Conservation (phyloP, 2,329 filamentous ascomycete species). For the Venturia asperata region DNA sequence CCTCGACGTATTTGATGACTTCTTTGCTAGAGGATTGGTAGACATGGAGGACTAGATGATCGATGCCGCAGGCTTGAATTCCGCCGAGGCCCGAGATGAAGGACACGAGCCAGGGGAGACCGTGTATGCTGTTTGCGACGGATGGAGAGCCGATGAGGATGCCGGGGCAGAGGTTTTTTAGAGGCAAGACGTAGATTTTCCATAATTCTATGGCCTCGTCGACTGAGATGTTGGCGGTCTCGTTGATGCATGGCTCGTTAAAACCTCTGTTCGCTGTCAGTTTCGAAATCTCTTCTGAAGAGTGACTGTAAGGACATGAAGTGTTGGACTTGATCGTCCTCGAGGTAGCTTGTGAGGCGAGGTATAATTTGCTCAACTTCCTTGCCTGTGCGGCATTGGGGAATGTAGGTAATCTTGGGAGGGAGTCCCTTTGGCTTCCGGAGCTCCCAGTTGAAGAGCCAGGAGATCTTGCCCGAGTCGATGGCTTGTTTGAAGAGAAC, state of each 20-base stretch:
- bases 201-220: conserved; percentile 7
- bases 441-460: conserved; percentile 16
- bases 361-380: conserved; percentile 1
- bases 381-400: conserved; percentile 12
- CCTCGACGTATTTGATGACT: conserved; percentile 7
- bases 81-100: conserved; percentile 14
- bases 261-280: conserved; percentile 1
- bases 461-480: conserved; percentile 11
- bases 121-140: conserved; percentile 5
- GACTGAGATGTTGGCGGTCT: background rate
- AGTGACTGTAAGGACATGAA: background rate
- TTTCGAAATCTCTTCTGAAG: background rate
- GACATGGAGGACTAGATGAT: conserved; percentile 10
- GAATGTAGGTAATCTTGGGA: background rate
- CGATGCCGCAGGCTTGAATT: conserved; percentile 10
- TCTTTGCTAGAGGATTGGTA: background rate
- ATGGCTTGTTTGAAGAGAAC: conserved; percentile 12
- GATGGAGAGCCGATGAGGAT: conserved; percentile 11
- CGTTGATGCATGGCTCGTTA: conserved; percentile 15
- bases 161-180: background rate
- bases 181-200: conserved; percentile 6
- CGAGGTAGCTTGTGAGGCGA: background rate
- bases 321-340: conserved; percentile 1
- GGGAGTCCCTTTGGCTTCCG: conserved; percentile 13
- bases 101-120: conserved; percentile 13